Evolutionary conservation across 441 rosid genomes (phyloP).

Genomic region (Biscutella laevigata): DNA sequence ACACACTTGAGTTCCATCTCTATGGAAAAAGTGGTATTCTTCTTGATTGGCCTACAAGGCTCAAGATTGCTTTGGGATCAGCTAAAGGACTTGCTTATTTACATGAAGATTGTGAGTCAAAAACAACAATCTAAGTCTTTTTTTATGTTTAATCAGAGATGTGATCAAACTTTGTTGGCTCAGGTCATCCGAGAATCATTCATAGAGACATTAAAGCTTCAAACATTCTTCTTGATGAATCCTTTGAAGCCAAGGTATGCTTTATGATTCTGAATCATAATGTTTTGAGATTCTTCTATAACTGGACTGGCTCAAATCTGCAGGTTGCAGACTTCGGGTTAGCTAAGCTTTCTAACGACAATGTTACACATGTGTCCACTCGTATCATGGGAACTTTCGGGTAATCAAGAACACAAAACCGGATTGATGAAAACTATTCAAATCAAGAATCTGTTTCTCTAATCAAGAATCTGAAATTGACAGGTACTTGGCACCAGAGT

Average conservation of each 20-base stretch:
- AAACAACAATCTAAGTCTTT: too few relatives aligned
- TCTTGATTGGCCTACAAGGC: slow-evolving; percentile 64
- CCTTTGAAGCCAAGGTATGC: slow-evolving; percentile 58
- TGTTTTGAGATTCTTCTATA: neutral
- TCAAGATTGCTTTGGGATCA: slow-evolving; percentile 70
- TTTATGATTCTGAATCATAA: neutral
- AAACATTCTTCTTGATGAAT: slow-evolving; percentile 64
- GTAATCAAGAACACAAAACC: slow-evolving; percentile 29
- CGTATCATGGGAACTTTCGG: slow-evolving; percentile 97
- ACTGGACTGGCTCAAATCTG: neutral
- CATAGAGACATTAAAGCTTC: slow-evolving; percentile 82
- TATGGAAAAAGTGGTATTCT: slow-evolving; percentile 45
- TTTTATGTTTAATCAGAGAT: neutral
- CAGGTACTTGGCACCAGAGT: slow-evolving; percentile 94
- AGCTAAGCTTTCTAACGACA: slow-evolving; percentile 68
- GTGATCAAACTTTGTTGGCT: slow-evolving; percentile 1
- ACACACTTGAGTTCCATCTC: slow-evolving; percentile 75
- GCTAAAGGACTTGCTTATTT: slow-evolving; percentile 79
- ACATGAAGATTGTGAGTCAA: slow-evolving; percentile 38
- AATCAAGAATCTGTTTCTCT: neutral
- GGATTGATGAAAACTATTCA: neutral
- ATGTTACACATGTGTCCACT: slow-evolving; percentile 73
- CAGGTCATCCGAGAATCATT: slow-evolving; percentile 80
- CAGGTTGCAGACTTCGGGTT: slow-evolving; percentile 90
- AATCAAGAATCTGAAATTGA: slow-evolving; percentile 7